A percentile compares a stretch with the other conserved stretches of the same genome.
phyloP scores from a whole-genome alignment of 192 early-diverging fungal genomes.

The Coemansia sp. region DNA sequence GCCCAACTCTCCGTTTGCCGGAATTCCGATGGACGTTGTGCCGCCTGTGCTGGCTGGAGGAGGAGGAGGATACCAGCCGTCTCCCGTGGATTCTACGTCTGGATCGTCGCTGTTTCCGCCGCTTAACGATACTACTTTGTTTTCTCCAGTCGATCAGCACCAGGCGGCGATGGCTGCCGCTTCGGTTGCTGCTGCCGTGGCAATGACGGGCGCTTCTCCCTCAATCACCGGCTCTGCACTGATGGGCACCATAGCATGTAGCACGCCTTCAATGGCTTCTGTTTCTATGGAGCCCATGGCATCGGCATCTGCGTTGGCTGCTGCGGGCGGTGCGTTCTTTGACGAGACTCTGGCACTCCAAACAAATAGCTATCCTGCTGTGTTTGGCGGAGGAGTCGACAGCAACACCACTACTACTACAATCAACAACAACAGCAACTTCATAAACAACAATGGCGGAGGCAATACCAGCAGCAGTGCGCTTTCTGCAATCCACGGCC shows the following conservation, averaged over 20 bases:
- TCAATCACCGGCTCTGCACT: background rate
- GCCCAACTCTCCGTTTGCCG: conserved; percentile 48
- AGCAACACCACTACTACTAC: background rate
- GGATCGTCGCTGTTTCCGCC: conserved; percentile 25
- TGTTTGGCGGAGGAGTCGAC: background rate
- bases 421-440: too few species aligned
- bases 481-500: conserved; percentile 5
- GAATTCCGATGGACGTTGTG: conserved; percentile 25
- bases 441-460: too few species aligned
- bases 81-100: background rate
- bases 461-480: background rate
- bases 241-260: background rate
- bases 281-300: conserved; percentile 1
- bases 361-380: background rate
- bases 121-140: conserved; percentile 36
- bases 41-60: background rate
- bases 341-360: background rate
- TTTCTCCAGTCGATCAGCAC: conserved; percentile 13
- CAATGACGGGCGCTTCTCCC: background rate
- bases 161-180: conserved; percentile 13
- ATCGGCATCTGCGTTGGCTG: background rate
- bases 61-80: background rate
- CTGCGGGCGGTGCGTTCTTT: background rate
- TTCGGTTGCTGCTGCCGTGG: conserved; percentile 8
- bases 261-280: background rate